Conservation (phyloP, 169 alveolate species). For the Plasmodium coatneyi region DNA sequence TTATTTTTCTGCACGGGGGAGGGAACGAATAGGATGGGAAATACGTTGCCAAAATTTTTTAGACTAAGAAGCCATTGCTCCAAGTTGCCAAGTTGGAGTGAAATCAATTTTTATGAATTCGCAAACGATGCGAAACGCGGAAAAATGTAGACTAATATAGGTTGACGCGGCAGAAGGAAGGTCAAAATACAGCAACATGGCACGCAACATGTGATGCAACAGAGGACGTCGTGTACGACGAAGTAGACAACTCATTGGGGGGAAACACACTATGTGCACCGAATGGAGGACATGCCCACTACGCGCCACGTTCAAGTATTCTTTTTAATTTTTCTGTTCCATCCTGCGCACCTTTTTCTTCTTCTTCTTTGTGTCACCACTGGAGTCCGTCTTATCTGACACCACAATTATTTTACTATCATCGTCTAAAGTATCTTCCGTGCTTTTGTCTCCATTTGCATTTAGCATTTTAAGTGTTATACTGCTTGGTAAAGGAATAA, state of each 20-base stretch:
- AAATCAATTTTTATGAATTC: neutral
- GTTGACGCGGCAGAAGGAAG: neutral
- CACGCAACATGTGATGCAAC: neutral
- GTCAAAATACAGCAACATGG: neutral
- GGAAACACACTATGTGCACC: neutral
- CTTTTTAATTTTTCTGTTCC: neutral
- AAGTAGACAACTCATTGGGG: neutral
- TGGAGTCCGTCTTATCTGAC: slow-evolving; percentile 24
- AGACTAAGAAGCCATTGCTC: neutral
- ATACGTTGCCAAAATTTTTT: neutral
- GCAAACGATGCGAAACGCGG: neutral
- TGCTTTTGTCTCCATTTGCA: slow-evolving; percentile 7
- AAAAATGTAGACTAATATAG: neutral
- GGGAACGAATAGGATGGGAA: neutral
- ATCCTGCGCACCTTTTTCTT: slow-evolving; percentile 33
- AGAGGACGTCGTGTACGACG: neutral
- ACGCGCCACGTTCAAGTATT: neutral
- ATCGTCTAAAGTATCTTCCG: neutral
- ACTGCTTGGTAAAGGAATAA: neutral
- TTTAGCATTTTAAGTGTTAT: slow-evolving; percentile 24
- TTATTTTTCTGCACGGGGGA: slow-evolving; percentile 31
- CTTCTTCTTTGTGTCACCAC: slow-evolving; percentile 7
- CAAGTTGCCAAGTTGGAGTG: neutral
- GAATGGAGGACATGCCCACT: neutral
- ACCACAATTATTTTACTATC: slow-evolving; percentile 49